Conservation (phyloP, 1,284 basidiomycete species). For the Apiotrichum brassicae region DNA sequence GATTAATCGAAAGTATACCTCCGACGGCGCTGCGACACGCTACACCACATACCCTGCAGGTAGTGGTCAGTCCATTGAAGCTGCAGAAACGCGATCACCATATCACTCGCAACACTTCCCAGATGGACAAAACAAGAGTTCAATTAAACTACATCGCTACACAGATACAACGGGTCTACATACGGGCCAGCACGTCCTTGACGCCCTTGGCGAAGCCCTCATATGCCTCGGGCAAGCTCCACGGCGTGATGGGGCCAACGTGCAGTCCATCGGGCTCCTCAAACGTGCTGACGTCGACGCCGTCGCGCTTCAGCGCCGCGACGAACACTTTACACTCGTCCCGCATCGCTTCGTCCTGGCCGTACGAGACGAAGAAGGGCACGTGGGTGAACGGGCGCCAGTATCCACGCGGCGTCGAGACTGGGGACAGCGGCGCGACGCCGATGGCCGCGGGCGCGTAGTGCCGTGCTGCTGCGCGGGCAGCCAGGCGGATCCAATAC, state of each 20-base stretch:
- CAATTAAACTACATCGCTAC: no score
- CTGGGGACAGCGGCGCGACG: constrained; percentile 20
- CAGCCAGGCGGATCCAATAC: background rate
- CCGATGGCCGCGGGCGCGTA: constrained; percentile 6
- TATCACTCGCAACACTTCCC: no score
- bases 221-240: background rate
- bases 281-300: constrained; percentile 21
- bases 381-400: constrained; percentile 18
- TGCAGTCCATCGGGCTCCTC: background rate
- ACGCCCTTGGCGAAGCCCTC: background rate
- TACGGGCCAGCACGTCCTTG: background rate
- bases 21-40: no score
- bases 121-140: no score
- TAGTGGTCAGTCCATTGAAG: no score
- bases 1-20: no score
- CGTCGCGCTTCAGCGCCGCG: constrained; percentile 26
- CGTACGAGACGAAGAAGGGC: constrained; percentile 29
- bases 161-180: background rate
- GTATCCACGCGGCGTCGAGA: constrained; percentile 8
- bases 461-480: constrained; percentile 15
- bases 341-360: constrained; percentile 31
- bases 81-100: no score
- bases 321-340: constrained; percentile 33
- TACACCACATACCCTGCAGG: no score
- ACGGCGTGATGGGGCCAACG: background rate